Conservation (phyloP, 768 basidiomycete species). For the Panaeolus cyanescens region DNA sequence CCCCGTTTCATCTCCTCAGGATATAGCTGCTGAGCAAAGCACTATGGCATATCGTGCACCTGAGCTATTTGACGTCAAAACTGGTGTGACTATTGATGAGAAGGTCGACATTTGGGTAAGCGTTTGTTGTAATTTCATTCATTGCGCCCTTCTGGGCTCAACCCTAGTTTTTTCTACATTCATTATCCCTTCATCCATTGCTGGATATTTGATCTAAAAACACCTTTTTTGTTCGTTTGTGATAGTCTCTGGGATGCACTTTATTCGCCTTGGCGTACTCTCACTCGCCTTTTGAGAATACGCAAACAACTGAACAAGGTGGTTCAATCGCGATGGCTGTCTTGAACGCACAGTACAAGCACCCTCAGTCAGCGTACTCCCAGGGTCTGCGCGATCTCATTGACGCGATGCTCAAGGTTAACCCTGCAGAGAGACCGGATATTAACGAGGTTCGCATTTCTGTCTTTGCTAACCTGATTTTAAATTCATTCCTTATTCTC, state of each 20-base stretch:
- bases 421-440: conserved; percentile 81
- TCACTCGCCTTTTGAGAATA: conserved; percentile 95
- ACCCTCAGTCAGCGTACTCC: conserved; percentile 85
- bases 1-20: conserved; percentile 41
- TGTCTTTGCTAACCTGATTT: background rate
- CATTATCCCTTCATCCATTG: background rate
- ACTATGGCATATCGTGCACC: conserved; percentile 99
- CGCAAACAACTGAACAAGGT: conserved; percentile 89
- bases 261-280: conserved; percentile 94
- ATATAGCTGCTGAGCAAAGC: conserved; percentile 96
- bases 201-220: conserved; percentile 2
- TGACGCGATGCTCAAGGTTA: conserved; percentile 80
- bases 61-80: conserved; percentile 97
- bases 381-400: conserved; percentile 83
- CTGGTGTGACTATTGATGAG: conserved; percentile 83
- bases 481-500: conserved; percentile 4
- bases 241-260: conserved; percentile 97
- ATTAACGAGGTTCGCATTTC: conserved; percentile 69
- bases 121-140: conserved; percentile 1
- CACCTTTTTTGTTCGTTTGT: background rate
- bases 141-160: background rate
- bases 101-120: conserved; percentile 96
- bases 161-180: background rate
- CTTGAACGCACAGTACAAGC: conserved; percentile 88
- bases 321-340: conserved; percentile 99